phyloP scores from a whole-genome alignment of 1,139 yeast genomes.

The Arxiozyma slooffiae region DNA sequence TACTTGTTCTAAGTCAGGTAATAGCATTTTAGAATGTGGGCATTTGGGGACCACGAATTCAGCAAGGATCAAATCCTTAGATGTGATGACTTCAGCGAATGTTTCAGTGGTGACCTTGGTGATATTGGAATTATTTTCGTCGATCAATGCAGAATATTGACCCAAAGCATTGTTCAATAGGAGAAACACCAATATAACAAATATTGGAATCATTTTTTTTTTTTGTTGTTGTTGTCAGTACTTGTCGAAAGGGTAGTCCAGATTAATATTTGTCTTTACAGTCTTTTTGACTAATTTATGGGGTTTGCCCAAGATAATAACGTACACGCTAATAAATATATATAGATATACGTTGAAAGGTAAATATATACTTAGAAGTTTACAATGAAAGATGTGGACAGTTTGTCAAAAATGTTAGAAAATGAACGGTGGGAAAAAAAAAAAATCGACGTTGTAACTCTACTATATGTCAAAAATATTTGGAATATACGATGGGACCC shows the following conservation, averaged over 20 bases:
- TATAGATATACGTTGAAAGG: too few relatives aligned
- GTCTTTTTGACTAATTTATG: background rate
- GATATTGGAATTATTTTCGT: constrained; percentile 33
- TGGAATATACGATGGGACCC: too few relatives aligned
- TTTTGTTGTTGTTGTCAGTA: background rate
- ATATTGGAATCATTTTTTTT: background rate
- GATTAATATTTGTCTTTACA: too few relatives aligned
- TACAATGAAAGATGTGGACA: too few relatives aligned
- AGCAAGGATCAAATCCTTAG: constrained; percentile 73
- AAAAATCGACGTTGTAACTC: too few relatives aligned
- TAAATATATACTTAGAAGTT: too few relatives aligned
- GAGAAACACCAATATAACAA: background rate
- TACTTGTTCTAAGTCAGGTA: constrained; percentile 79
- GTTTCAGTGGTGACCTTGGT: constrained; percentile 56
- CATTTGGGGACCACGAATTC: constrained; percentile 99
- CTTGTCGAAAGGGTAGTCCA: background rate
- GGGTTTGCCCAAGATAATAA: too few relatives aligned
- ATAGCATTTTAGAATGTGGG: constrained; percentile 93
- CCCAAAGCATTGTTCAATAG: background rate
- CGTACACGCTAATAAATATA: too few relatives aligned
- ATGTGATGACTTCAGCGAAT: constrained; percentile 56
- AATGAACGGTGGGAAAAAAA: too few relatives aligned
- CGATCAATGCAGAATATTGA: background rate
- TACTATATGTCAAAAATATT: too few relatives aligned
- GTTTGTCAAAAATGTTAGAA: too few relatives aligned